phyloP scores from a whole-genome alignment of 2,329 filamentous ascomycete genomes.

The Metarhizium anisopliae region DNA sequence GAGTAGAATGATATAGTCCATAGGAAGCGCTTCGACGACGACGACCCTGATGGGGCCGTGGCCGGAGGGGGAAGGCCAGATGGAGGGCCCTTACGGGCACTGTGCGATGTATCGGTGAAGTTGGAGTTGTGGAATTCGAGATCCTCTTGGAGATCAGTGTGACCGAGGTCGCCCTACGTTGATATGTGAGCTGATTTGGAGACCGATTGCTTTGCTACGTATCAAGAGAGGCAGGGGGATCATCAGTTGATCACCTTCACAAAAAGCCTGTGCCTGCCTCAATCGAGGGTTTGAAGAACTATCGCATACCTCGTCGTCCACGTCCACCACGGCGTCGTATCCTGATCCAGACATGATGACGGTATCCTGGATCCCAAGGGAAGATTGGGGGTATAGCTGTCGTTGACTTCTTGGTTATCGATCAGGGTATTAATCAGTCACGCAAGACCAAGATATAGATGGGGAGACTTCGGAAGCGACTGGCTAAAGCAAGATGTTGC shows the following conservation, averaged over 20 bases:
- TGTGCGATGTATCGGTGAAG: constrained; percentile 54
- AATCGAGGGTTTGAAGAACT: not conserved
- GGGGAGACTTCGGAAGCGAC: no score
- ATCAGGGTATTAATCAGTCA: not conserved
- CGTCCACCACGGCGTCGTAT: constrained; percentile 96
- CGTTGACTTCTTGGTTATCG: not conserved
- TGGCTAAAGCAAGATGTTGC: not conserved
- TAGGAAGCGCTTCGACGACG: constrained; percentile 71
- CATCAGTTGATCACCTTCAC: not conserved
- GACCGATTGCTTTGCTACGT: not conserved
- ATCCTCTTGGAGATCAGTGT: constrained; percentile 96
- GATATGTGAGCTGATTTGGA: not conserved
- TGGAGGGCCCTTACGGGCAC: constrained; percentile 38
- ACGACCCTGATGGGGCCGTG: constrained; percentile 35
- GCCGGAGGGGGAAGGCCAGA: constrained; percentile 48
- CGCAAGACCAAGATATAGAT: not conserved
- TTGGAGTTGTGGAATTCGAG: constrained; percentile 96
- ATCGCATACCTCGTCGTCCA: constrained; percentile 74
- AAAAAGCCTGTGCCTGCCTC: not conserved
- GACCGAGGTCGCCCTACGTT: constrained; percentile 84
- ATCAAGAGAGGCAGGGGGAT: not conserved
- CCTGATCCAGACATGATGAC: constrained; percentile 68
- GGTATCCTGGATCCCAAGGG: constrained; percentile 1
- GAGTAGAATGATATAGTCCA: constrained; percentile 92
- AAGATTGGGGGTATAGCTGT: not conserved